Evolutionary conservation across 2,329 filamentous ascomycete genomes (phyloP), one percentile per base, ranked within the genome.

Genomic region (Fusarium robinianum): DNA sequence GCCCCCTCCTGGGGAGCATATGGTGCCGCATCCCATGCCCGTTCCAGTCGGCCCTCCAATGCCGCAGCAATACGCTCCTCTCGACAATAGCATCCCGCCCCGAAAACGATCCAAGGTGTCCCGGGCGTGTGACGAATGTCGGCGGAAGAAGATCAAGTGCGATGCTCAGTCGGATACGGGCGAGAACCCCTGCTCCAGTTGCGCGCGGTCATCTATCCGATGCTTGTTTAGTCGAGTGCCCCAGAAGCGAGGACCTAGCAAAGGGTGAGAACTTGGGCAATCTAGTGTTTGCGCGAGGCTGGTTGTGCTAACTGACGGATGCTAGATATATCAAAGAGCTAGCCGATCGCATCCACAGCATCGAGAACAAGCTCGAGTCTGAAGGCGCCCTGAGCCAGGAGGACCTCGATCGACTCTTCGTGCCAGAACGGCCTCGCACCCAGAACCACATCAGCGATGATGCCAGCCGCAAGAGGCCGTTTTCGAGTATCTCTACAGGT

Each of bases 261-360:
- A 95, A 78, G 90, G 90, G 78, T 88, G 77, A 60, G 72, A 14
- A 12, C 7, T 10, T n/a, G n/a, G n/a, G n/a, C n/a, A n/a, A n/a
- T n/a, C n/a, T n/a, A n/a, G n/a, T n/a, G n/a, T n/a, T n/a, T n/a
- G n/a, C n/a, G n/a, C n/a, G n/a, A n/a, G n/a, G n/a, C n/a, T n/a
- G n/a, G n/a, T n/a, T n/a, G n/a, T n/a, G n/a, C n/a, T n/a, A 8
- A 47, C 51, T 54, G 17, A 62, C 41, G 42, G 46, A 19, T 5
- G 9, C n/a, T 60, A 88, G 85, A 11, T 95, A 95, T 60, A 96
- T 96, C 66, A 95, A 95, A 65, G 90, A 95, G 66, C 78, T 96
- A 15, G 89, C 90, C 16, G 90, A 95, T 63, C 78, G 90, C 17
- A 83, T 96, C 46, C 84, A 91, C 59, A 85, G 81, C 29, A 84